These are phyloP conservation scores for Melastoma malabathricum DNA, from an alignment of 345 rosid species.

Conservation along the genomic window DNA sequence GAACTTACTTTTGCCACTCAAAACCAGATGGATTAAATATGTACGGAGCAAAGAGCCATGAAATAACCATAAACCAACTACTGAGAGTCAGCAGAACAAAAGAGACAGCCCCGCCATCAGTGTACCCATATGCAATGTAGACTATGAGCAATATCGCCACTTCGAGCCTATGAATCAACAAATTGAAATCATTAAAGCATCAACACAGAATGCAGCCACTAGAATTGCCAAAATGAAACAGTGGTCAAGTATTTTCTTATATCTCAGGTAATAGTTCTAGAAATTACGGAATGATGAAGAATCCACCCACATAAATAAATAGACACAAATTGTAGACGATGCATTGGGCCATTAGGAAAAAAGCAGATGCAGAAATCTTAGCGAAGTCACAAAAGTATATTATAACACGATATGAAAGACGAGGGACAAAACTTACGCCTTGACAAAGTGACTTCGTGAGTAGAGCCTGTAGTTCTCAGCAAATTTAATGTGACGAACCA, in stretches of 20 bases:
- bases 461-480: constrained; percentile 79
- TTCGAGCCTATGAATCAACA: constrained; percentile 52
- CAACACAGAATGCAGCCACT: too few species aligned
- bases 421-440: constrained; percentile 22
- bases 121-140: constrained; percentile 56
- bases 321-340: too few species aligned
- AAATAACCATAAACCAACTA: constrained; percentile 89
- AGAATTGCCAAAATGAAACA: too few species aligned
- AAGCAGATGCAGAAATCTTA: too few species aligned
- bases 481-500: constrained; percentile 84
- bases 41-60: constrained; percentile 96
- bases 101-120: constrained; percentile 60
- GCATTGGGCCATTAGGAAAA: too few species aligned
- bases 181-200: not conserved
- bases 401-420: too few species aligned
- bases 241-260: too few species aligned
- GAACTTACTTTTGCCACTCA: constrained; percentile 93
- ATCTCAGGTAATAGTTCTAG: too few species aligned
- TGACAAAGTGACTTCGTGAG: constrained; percentile 89
- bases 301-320: too few species aligned
- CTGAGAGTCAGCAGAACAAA: constrained; percentile 74
- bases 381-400: too few species aligned
- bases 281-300: too few species aligned
- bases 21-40: constrained; percentile 92
- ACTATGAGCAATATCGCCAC: constrained; percentile 80